A percentile compares a stretch with the other conserved stretches of the same genome.
Conservation (phyloP, 805 yeast species). For the Priceomyces haplophilus region DNA sequence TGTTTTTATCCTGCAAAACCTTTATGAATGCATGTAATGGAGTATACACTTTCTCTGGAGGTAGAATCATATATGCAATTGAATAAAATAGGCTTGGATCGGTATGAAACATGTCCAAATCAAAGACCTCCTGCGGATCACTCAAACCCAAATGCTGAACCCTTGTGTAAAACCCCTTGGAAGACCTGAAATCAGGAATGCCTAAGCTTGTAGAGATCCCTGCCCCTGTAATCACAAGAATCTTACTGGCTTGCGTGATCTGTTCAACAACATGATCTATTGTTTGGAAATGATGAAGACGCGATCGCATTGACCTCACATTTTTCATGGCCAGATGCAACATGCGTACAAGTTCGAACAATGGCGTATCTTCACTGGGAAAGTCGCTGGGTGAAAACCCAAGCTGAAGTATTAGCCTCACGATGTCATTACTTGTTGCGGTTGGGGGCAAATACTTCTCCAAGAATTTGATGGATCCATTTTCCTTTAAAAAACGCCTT, state of each 20-base stretch:
- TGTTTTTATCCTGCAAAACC: slow-evolving; percentile 69
- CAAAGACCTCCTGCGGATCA: slow-evolving; percentile 47
- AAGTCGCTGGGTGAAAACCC: slow-evolving; percentile 52
- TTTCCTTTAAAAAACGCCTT: slow-evolving; percentile 48
- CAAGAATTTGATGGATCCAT: slow-evolving; percentile 61
- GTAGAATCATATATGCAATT: slow-evolving; percentile 43
- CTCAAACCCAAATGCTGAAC: slow-evolving; percentile 44
- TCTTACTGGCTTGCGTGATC: slow-evolving; percentile 47
- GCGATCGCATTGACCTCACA: slow-evolving; percentile 54
- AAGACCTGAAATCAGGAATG: slow-evolving; percentile 37
- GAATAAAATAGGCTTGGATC: slow-evolving; percentile 42
- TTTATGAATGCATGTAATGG: slow-evolving; percentile 69
- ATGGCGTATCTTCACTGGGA: slow-evolving; percentile 30
- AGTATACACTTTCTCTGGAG: slow-evolving; percentile 34
- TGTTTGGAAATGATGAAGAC: slow-evolving; percentile 52
- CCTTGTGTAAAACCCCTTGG: slow-evolving; percentile 36
- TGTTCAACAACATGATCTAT: slow-evolving; percentile 56
- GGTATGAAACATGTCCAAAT: slow-evolving; percentile 31
- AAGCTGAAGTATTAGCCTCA: slow-evolving; percentile 54
- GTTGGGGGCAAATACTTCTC: slow-evolving; percentile 59
- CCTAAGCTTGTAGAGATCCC: slow-evolving; percentile 45
- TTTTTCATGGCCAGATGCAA: slow-evolving; percentile 64
- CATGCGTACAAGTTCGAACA: slow-evolving; percentile 47
- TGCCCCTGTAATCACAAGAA: slow-evolving; percentile 44
- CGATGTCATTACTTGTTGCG: slow-evolving; percentile 56